A percentile compares a stretch with the other conserved stretches of the same genome.
phyloP scores from a whole-genome alignment of 768 basidiomycete species.

The Lanmaoa rubissima region DNA sequence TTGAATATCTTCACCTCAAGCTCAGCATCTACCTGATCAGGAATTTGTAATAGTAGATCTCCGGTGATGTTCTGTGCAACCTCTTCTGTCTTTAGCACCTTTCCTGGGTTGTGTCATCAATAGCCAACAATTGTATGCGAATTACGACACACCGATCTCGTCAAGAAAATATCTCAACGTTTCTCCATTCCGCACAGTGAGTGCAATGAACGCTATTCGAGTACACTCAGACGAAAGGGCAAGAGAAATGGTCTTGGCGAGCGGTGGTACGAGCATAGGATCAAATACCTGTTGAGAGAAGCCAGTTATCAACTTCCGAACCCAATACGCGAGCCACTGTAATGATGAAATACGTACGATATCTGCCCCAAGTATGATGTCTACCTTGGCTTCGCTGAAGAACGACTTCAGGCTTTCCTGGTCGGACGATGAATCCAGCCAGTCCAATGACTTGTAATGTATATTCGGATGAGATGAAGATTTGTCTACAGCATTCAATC shows the following conservation, averaged over 20 bases:
- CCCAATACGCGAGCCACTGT: no score
- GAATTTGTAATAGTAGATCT: slow-evolving; percentile 24
- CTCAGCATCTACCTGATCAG: slow-evolving; percentile 34
- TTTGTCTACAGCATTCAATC: slow-evolving; percentile 41
- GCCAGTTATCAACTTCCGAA: background rate
- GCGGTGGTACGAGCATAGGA: slow-evolving; percentile 54
- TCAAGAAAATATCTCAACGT: slow-evolving; percentile 49
- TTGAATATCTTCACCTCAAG: slow-evolving; percentile 46
- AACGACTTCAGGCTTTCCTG: slow-evolving; percentile 19
- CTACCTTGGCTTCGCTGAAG: slow-evolving; percentile 44
- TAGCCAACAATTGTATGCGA: background rate
- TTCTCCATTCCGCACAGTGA: slow-evolving; percentile 52
- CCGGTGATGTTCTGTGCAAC: slow-evolving; percentile 17
- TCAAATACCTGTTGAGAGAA: slow-evolving; percentile 60
- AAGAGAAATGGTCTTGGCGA: slow-evolving; percentile 47
- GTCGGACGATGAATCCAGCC: slow-evolving; percentile 55
- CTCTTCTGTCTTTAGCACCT: slow-evolving; percentile 28
- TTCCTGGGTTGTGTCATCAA: slow-evolving; percentile 14
- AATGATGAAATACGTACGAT: slow-evolving; percentile 38
- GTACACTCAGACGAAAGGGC: slow-evolving; percentile 24
- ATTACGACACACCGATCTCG: slow-evolving; percentile 28
- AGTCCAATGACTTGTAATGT: slow-evolving; percentile 53
- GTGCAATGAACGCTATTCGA: slow-evolving; percentile 34
- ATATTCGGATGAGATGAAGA: slow-evolving; percentile 51
- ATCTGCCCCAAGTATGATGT: slow-evolving; percentile 73